Evolutionary conservation across 2,329 filamentous ascomycete species (phyloP), one percentile per base, ranked within the genome.

Genomic region (Lachnellula cervina): DNA sequence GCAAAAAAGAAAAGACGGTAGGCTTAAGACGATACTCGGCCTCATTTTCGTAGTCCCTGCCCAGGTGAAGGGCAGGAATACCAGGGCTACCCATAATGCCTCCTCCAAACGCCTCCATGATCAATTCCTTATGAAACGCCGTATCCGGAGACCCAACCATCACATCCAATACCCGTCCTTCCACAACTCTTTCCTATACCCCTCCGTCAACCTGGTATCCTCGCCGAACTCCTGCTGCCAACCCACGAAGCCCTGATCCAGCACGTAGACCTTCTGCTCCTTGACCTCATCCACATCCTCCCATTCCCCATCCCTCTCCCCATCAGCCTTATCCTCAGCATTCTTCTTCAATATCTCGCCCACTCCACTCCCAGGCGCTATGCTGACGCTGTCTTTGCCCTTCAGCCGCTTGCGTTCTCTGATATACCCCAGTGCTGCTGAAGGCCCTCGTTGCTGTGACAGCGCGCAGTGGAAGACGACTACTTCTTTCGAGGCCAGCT

Each of bases 401-500:
- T 76, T 56, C 19, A 76, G 57, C 14, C 79, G 75, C 63, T 87
- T 83, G 47, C 84, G 78, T 74, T 91, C 88, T 37, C 88, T 77
- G 58, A 92, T 64, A 71, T 97, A 97, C 66, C 80, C 79, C 64
- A 96, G 74, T 3, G 94, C 94, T 3, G 93, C 91, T 50, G 81
- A 81, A 0, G 94, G 94, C 0, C 94, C 94, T 0, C 94, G 80
- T 74, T 96, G 88, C 76, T 97, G 94, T 63, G 88, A 93, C 54
- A 97, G 77, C 17, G 89, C 88, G 73, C 94, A 99, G 75, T 99
- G 94, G 72, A 99, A 99, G 1, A 99, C 83, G 14, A 99, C 90
- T 11, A 81, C 87, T 54, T 94, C 83, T 71, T 90, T 91, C 68
- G 87, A 84, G 62, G 83, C 77, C 48, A 97, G 80, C 44, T 81